Evolutionary conservation across 1,284 basidiomycete species (phyloP), one percentile per base, ranked within the genome.

Genomic region (Cystobasidium pallidum): DNA sequence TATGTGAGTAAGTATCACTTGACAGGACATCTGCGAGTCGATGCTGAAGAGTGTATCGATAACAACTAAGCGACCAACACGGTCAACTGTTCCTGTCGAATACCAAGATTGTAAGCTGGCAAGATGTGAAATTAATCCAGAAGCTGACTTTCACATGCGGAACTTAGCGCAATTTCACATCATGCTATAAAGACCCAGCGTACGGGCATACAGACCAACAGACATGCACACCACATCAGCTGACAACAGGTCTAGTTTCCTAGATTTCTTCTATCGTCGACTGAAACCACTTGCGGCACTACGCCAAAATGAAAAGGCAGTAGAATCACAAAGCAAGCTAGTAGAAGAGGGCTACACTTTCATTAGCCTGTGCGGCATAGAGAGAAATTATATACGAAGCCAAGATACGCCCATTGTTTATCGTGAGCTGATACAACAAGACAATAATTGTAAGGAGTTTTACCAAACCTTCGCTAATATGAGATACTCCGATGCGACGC

Each of bases 21-120:
- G 43, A 13, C 6, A 39, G 13, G 24, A 47, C 41, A 13, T 30
- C 66, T n/a, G 15, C 32, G 21, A n/a, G 51, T 51, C 36, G 13
- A 39, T 39, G 13, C 36, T 39, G 36, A 39, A 39, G 36, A 39
- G 6, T 13, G 36, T 7, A 6, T 39, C 13, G 36, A 13, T 7
- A 39, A 39, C 36, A 39, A 6, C 13, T 39, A 6, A 51, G 68
- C n/a, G 78, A 81, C 63, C 74, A 78, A 3, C 79, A 81, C 62
- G 81, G 81, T 0, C 79, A 78, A 59, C 76, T 82, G 13, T 81
- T 80, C 66, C 73, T 82, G 28, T 79, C 80, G 21, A 73, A 76
- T 24, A 77, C 80, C 1, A 75, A 77, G 7, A 77, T 77, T 1
- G 68, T 68, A 41, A 47, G 54, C 45, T 43, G 21, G 7, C 41